Evolutionary conservation across 176 grass and related monocot genomes (phyloP).

Genomic region (Cymbopogon citratus): DNA sequence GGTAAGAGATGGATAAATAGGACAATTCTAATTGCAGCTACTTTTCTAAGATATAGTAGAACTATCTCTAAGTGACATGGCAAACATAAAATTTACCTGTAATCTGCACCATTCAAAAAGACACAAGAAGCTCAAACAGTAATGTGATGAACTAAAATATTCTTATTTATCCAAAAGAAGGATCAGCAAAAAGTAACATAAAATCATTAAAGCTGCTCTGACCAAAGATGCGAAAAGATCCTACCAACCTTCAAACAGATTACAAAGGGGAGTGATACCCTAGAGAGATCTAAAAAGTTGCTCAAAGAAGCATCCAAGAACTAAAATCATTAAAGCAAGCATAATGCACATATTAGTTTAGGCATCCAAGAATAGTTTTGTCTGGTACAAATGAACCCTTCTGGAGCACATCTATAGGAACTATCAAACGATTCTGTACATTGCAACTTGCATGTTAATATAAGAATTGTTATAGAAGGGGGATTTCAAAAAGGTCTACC

Average conservation of each 20-base stretch:
- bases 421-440: conserved; percentile 29
- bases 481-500: conserved; percentile 18
- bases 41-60: neutral
- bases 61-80: neutral
- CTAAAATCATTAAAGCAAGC: no score
- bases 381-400: conserved; percentile 46
- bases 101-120: neutral
- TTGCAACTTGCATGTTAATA: conserved; percentile 31
- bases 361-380: conserved; percentile 32
- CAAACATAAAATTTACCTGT: neutral
- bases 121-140: conserved; percentile 14
- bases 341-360: conserved; percentile 29
- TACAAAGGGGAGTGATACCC: conserved; percentile 3
- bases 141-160: conserved; percentile 2
- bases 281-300: conserved; percentile 40
- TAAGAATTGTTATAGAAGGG: conserved; percentile 9
- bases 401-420: conserved; percentile 25
- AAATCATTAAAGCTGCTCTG: conserved; percentile 43
- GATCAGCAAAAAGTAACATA: conserved; percentile 17
- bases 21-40: neutral
- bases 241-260: conserved; percentile 38
- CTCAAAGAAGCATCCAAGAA: conserved; percentile 27
- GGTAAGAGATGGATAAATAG: conserved; percentile 6
- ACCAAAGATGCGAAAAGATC: conserved; percentile 37
- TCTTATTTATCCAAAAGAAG: neutral